These are phyloP conservation scores for Fusarium sp. DNA, from an alignment of 2,329 filamentous ascomycete genomes.

Conservation along the genomic window DNA sequence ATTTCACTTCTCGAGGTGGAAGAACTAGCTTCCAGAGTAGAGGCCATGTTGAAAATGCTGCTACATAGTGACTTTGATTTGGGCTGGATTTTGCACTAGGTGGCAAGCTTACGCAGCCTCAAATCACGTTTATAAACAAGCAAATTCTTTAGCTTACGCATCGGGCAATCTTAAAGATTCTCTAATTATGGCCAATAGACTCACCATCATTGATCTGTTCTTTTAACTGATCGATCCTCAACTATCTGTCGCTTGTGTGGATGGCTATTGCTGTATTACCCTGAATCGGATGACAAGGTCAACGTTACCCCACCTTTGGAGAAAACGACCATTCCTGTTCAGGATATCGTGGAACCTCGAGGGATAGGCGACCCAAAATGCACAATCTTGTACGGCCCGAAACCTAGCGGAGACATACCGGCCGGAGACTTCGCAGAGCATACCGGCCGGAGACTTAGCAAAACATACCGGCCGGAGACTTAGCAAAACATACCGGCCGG, in stretches of 20 bases:
- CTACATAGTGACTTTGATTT: neutral
- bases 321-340: no score
- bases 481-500: no score
- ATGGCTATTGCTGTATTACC: neutral
- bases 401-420: neutral
- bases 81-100: neutral
- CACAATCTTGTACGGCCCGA: neutral
- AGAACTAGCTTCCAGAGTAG: neutral
- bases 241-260: neutral
- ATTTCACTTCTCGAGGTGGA: neutral
- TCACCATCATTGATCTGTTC: neutral
- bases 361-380: neutral
- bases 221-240: neutral
- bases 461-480: no score
- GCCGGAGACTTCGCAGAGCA: neutral
- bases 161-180: no score
- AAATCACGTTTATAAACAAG: no score
- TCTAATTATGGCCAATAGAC: no score
- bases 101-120: no score
- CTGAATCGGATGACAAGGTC: no score
- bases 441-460: no score
- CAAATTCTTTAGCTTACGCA: no score
- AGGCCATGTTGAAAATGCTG: neutral
- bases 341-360: neutral
- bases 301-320: neutral